A percentile compares a stretch with the other conserved stretches of the same genome.
These are phyloP conservation scores for Pterulicium gracile DNA, from an alignment of 1,284 basidiomycete species.

Conservation along the genomic window DNA sequence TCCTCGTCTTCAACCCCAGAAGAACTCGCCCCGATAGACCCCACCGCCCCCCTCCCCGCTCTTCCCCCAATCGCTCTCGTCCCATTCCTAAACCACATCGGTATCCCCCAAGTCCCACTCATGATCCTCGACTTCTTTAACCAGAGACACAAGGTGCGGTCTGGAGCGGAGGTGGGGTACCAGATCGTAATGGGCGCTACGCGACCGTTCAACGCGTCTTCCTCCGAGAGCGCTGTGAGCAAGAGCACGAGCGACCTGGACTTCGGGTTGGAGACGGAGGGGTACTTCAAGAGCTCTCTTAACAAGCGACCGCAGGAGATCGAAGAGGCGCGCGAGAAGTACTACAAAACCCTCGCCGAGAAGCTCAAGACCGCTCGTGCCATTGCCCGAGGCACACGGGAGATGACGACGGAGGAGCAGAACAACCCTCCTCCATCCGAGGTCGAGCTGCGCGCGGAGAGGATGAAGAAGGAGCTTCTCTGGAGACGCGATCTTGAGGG, in stretches of 20 bases:
- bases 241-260: constrained; percentile 49
- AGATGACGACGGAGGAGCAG: constrained; percentile 77
- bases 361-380: constrained; percentile 71
- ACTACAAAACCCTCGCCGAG: constrained; percentile 65
- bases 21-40: constrained; percentile 21
- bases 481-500: constrained; percentile 75
- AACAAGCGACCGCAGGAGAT: constrained; percentile 50
- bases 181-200: constrained; percentile 56
- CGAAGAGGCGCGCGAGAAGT: constrained; percentile 60
- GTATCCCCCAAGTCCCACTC: constrained; percentile 77
- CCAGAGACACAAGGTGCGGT: constrained; percentile 66
- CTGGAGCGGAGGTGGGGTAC: constrained; percentile 79
- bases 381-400: constrained; percentile 67
- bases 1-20: constrained; percentile 17
- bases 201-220: constrained; percentile 49
- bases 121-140: constrained; percentile 95
- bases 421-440: constrained; percentile 80
- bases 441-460: constrained; percentile 74
- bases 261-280: constrained; percentile 62
- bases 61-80: constrained; percentile 83
- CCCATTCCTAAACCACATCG: constrained; percentile 80
- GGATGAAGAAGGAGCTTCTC: constrained; percentile 76
- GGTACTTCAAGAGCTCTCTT: constrained; percentile 57
- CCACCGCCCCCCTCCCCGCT: constrained; percentile 54
- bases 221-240: constrained; percentile 10